Conservation (phyloP, 139 green algal genomes). For the Eudorina sp. region DNA sequence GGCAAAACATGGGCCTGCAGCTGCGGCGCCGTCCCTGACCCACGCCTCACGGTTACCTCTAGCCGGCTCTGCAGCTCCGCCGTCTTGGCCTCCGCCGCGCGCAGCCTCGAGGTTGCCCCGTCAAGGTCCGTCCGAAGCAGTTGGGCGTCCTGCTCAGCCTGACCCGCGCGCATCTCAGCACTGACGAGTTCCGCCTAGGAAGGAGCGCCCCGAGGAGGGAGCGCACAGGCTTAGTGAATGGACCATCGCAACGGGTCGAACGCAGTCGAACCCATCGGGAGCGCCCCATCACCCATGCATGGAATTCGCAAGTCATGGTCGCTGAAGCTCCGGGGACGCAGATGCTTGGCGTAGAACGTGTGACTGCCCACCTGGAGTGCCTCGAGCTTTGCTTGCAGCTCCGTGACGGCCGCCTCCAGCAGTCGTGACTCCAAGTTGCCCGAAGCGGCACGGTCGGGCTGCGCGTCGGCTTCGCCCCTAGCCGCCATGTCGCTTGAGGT, state of each 20-base stretch:
- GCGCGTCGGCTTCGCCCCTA: too few relatives aligned
- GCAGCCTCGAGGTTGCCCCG: background rate
- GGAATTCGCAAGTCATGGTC: too few relatives aligned
- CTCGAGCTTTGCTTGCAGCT: background rate
- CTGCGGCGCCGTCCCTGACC: too few relatives aligned
- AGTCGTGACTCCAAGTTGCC: constrained; percentile 2
- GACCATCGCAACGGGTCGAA: background rate
- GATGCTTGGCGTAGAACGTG: background rate
- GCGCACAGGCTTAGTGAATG: background rate
- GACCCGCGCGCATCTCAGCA: background rate
- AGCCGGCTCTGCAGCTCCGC: background rate
- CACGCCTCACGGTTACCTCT: background rate
- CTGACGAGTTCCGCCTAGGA: background rate
- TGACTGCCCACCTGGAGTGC: background rate
- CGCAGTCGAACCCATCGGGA: too few relatives aligned
- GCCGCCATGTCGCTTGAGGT: too few relatives aligned
- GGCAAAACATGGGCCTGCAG: too few relatives aligned
- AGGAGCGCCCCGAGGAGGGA: background rate
- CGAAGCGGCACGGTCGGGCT: too few relatives aligned
- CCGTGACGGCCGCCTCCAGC: background rate
- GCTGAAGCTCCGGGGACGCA: too few relatives aligned
- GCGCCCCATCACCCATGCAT: too few relatives aligned
- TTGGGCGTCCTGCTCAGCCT: background rate
- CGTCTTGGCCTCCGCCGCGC: background rate
- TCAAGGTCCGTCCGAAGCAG: constrained; percentile 21